These are phyloP conservation scores for Lipomyces sp. DNA, from an alignment of 805 yeast species.

Conservation along the genomic window DNA sequence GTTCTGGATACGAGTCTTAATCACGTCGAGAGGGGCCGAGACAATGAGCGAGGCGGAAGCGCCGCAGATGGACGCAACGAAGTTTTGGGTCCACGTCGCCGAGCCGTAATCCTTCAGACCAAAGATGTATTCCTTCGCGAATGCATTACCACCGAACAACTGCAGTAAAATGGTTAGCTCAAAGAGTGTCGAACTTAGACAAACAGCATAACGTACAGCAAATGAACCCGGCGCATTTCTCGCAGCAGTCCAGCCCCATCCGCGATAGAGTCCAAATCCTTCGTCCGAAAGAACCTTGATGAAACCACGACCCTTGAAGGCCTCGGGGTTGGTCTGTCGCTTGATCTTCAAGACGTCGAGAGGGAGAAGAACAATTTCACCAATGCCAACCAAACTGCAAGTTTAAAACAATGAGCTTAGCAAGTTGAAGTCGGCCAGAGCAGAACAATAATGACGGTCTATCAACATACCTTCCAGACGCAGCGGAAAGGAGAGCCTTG, in stretches of 20 bases:
- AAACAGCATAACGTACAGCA: slow-evolving; percentile 44
- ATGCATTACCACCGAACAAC: slow-evolving; percentile 96
- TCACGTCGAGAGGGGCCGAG: slow-evolving; percentile 95
- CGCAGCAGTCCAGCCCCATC: slow-evolving; percentile 99
- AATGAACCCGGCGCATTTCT: slow-evolving; percentile 99
- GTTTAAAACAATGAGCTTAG: too few species aligned
- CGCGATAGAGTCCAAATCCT: slow-evolving; percentile 90
- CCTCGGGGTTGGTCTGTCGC: slow-evolving; percentile 99
- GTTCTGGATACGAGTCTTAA: slow-evolving; percentile 97
- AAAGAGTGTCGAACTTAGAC: not conserved
- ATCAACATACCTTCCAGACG: slow-evolving; percentile 66
- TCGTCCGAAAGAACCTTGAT: slow-evolving; percentile 80
- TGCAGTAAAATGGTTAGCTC: not conserved
- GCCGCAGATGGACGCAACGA: slow-evolving; percentile 90
- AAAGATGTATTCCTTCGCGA: slow-evolving; percentile 93
- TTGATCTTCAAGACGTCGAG: slow-evolving; percentile 95
- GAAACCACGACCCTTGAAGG: slow-evolving; percentile 98
- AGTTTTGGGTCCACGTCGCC: slow-evolving; percentile 95
- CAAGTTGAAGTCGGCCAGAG: not conserved
- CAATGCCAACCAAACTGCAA: slow-evolving; percentile 80
- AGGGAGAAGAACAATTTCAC: slow-evolving; percentile 93
- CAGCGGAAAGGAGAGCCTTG: slow-evolving; percentile 93
- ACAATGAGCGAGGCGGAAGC: slow-evolving; percentile 96
- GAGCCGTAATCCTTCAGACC: slow-evolving; percentile 79
- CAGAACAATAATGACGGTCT: not conserved